Conservation (phyloP, 805 yeast species). For the Blastobotrys chiropterorum region DNA sequence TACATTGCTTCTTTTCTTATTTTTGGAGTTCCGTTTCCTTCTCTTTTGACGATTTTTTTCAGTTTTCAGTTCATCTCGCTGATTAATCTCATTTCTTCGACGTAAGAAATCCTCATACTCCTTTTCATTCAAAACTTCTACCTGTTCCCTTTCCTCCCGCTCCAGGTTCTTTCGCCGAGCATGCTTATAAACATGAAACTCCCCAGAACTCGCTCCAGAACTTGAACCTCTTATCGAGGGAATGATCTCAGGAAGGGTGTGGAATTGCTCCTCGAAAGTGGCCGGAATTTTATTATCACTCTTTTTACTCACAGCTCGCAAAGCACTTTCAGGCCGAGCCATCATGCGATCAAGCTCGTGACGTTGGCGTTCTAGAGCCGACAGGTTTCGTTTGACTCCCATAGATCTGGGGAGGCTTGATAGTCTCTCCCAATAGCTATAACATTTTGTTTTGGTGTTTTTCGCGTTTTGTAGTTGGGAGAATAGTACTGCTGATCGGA, state of each 20-base stretch:
- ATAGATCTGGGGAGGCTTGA: no score
- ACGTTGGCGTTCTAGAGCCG: constrained; percentile 9
- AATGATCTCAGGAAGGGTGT: constrained; percentile 26
- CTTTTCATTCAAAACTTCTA: constrained; percentile 18
- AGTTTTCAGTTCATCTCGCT: constrained; percentile 25
- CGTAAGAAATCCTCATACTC: constrained; percentile 23
- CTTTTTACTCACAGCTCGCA: not conserved
- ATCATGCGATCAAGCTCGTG: constrained; percentile 14
- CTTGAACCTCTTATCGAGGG: constrained; percentile 29
- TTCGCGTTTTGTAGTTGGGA: not conserved
- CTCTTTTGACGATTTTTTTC: constrained; percentile 20
- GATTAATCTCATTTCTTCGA: constrained; percentile 11
- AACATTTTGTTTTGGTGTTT: not conserved
- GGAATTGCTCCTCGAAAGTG: not conserved
- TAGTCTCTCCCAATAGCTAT: no score
- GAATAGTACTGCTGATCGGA: not conserved
- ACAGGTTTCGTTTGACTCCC: not conserved
- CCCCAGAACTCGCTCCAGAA: constrained; percentile 36
- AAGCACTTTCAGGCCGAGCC: constrained; percentile 15
- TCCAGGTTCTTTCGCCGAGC: constrained; percentile 28
- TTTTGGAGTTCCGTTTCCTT: constrained; percentile 8
- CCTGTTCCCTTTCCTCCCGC: constrained; percentile 22
- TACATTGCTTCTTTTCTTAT: not conserved
- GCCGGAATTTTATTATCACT: not conserved
- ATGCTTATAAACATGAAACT: constrained; percentile 32